Evolutionary conservation across 1,284 basidiomycete species (phyloP).

Genomic region (Fomes fomentarius): DNA sequence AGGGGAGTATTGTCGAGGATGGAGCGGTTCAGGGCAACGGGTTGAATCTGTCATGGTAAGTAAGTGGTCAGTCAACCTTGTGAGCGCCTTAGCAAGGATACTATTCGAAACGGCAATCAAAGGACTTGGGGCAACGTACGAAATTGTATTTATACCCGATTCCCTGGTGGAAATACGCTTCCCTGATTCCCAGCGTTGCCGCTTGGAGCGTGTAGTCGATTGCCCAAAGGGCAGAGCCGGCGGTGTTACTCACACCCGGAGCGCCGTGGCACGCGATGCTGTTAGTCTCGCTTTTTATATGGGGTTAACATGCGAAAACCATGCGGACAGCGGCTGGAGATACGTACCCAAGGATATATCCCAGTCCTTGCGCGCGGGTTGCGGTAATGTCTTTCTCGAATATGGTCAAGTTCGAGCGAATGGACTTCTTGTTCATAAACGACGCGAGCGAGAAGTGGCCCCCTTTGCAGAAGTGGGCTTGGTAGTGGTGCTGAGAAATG

Average conservation of each 20-base stretch:
- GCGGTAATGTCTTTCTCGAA: constrained; percentile 54
- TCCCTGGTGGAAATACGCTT: constrained; percentile 44
- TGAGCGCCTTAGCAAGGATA: too few relatives aligned
- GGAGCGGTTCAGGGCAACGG: constrained; percentile 52
- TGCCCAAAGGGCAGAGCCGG: constrained; percentile 69
- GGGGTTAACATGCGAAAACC: neutral
- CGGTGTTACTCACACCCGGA: constrained; percentile 68
- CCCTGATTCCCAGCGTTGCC: constrained; percentile 38
- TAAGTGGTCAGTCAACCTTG: neutral
- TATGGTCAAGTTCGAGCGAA: constrained; percentile 56
- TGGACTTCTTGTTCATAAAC: constrained; percentile 60
- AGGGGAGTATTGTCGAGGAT: constrained; percentile 53
- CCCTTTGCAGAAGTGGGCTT: constrained; percentile 56
- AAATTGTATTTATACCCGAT: constrained; percentile 49
- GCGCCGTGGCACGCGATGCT: constrained; percentile 52
- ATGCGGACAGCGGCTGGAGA: neutral
- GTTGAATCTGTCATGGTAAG: constrained; percentile 48
- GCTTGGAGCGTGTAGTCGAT: constrained; percentile 64
- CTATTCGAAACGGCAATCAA: neutral
- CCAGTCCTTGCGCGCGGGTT: constrained; percentile 48
- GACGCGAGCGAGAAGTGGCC: constrained; percentile 52
- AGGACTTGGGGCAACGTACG: constrained; percentile 28
- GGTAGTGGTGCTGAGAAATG: constrained; percentile 66
- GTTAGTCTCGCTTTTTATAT: constrained; percentile 30
- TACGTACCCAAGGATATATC: constrained; percentile 60